Percentiles rank a stretch among this genome's conserved stretches.
Conservation (phyloP, 2,329 filamentous ascomycete genomes). For the Calonectria henricotiae region DNA sequence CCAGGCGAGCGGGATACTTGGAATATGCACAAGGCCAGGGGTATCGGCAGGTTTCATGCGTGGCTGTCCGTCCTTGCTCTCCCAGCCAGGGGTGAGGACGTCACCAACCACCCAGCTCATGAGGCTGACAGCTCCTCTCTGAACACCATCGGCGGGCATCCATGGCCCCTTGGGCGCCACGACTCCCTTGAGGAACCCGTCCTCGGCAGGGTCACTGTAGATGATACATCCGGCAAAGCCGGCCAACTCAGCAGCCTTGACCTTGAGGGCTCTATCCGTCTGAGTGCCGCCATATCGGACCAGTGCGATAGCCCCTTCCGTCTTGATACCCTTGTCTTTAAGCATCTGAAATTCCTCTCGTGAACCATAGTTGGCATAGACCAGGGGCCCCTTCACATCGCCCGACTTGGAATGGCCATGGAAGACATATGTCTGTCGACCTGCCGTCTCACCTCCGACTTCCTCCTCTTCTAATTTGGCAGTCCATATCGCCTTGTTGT, state of each 20-base stretch:
- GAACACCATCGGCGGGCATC: slow-evolving; percentile 87
- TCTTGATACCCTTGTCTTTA: slow-evolving; percentile 79
- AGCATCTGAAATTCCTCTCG: slow-evolving; percentile 86
- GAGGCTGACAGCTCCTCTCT: slow-evolving; percentile 85
- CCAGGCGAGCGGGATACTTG: slow-evolving; percentile 92
- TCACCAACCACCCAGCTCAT: slow-evolving; percentile 91
- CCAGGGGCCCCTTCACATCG: slow-evolving; percentile 86
- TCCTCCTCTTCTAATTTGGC: slow-evolving; percentile 88
- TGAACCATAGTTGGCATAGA: slow-evolving; percentile 95
- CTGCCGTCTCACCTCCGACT: slow-evolving; percentile 73
- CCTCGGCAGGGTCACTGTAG: slow-evolving; percentile 91
- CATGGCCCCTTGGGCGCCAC: slow-evolving; percentile 84
- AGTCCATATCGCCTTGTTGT: slow-evolving; percentile 77
- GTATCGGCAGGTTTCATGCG: slow-evolving; percentile 81
- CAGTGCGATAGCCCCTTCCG: slow-evolving; percentile 86
- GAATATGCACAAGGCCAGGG: slow-evolving; percentile 84
- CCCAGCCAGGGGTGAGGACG: slow-evolving; percentile 91
- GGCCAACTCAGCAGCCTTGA: slow-evolving; percentile 90
- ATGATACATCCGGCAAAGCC: slow-evolving; percentile 92
- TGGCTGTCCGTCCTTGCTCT: slow-evolving; percentile 77
- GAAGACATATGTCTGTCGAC: slow-evolving; percentile 83
- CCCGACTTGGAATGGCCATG: slow-evolving; percentile 92
- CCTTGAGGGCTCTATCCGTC: slow-evolving; percentile 82
- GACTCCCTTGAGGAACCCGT: slow-evolving; percentile 83
- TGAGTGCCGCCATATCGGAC: slow-evolving; percentile 86